These are phyloP conservation scores for Acanthamoeba lenticulata DNA, from an alignment of 208 protist genomes.

Conservation along the genomic window DNA sequence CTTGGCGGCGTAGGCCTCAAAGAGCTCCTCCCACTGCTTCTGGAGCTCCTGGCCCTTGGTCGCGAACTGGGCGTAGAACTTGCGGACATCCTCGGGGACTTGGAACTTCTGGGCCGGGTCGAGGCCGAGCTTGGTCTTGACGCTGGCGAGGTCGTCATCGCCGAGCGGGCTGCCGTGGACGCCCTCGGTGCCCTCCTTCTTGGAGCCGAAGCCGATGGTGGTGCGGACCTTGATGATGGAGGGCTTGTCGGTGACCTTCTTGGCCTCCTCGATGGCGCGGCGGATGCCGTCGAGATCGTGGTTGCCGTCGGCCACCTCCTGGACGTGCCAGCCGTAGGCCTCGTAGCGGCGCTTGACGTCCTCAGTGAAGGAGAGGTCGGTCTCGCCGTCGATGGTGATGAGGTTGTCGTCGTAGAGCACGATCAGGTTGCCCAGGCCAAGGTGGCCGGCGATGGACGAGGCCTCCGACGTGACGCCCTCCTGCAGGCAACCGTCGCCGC, in stretches of 20 bases:
- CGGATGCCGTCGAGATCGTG: constrained; percentile 91
- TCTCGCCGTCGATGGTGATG: constrained; percentile 97
- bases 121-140: constrained; percentile 94
- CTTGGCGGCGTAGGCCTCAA: constrained; percentile 88
- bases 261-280: constrained; percentile 91
- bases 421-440: constrained; percentile 96
- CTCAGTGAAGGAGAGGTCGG: constrained; percentile 97
- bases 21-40: constrained; percentile 88
- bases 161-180: constrained; percentile 98
- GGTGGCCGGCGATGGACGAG: constrained; percentile 94
- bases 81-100: constrained; percentile 90
- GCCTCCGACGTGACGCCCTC: constrained; percentile 96
- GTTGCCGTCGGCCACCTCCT: constrained; percentile 94
- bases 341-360: constrained; percentile 93
- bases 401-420: constrained; percentile 98
- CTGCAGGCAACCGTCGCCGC: constrained; percentile 97
- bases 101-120: constrained; percentile 92
- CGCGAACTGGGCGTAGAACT: constrained; percentile 20
- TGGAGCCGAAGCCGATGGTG: constrained; percentile 90
- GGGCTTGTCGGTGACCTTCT: constrained; percentile 91
- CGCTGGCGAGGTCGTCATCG: constrained; percentile 91
- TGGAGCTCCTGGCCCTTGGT: constrained; percentile 56
- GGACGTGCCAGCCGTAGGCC: constrained; percentile 96
- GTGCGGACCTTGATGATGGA: constrained; percentile 93
- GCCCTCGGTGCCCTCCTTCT: constrained; percentile 92